Base-by-base conservation (phyloP, 257 asterid species). In the Nicotiana paniculata region DNA sequence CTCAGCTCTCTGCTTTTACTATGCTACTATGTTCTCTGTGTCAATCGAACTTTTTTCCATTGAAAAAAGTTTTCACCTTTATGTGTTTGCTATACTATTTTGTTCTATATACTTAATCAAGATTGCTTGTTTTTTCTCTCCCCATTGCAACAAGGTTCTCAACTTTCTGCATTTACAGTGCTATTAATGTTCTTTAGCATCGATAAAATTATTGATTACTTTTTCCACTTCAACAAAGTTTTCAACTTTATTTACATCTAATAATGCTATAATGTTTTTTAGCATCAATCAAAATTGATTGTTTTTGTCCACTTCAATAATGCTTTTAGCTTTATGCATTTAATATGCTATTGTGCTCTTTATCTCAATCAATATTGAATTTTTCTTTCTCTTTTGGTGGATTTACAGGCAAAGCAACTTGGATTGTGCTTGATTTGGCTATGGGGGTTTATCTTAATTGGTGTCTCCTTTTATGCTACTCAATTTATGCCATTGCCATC, bases 381-480 rank as follows among this genome's bases (percentile, higher is more conserved):
- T 26, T 48, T 64, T 66, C 58, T 81, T 69, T 55, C 53, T 11
- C 24, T 51, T 74, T 28, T 51, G 62, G 63, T 75, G 80, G 9
- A 32, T 62, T 85, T 59, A 85, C 89, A 96, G 98, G 90, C 84
- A 81, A 72, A 91, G 87, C 89, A 85, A 80, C 86, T 88, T 83
- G 98, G 96, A 61, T 79, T 92, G 61, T 93, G 91, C 91, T 83
- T 90, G 85, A 89, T 94, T 85, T 96, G 99, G 99, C 72, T 90
- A 43, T 89, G 90, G 88, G 98, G 98, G 77, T 30, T 91, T 86
- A 81, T 89, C 86, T 89, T 96, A 88, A 92, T 94, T 82, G 88
- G 84, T 26, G 81, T 90, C 46, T 91, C 98, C 69, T 92, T 96
- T 81, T 93, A 93, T 84, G 84, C 95, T 35, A 94, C 96, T 81